These are phyloP conservation scores for Halenospora varia DNA, from an alignment of 495 filamentous ascomycete genomes.

Conservation along the genomic window DNA sequence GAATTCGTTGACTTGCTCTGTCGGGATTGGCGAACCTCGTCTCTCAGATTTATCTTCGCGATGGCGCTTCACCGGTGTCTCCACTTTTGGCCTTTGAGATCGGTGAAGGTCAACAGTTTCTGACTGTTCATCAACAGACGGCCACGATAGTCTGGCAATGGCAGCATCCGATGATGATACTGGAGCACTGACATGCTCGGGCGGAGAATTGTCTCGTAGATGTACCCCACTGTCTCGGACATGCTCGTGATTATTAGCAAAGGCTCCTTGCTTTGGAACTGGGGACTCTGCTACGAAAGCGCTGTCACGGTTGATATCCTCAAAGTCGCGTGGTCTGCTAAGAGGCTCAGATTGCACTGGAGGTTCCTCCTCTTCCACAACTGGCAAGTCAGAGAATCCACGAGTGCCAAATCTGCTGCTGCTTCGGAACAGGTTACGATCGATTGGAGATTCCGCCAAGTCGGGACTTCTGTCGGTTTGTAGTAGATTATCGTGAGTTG, in stretches of 20 bases:
- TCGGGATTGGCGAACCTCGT: background rate
- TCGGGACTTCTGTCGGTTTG: slow-evolving; percentile 1
- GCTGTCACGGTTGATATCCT: slow-evolving; percentile 46
- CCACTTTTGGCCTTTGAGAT: slow-evolving; percentile 14
- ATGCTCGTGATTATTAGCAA: slow-evolving; percentile 25
- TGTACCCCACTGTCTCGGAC: slow-evolving; percentile 51
- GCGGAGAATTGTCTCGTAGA: slow-evolving; percentile 32
- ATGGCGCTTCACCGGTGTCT: slow-evolving; percentile 1
- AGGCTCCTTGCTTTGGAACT: slow-evolving; percentile 24
- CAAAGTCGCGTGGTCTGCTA: slow-evolving; percentile 9
- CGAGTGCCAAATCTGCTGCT: slow-evolving; percentile 2
- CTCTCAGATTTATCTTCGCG: slow-evolving; percentile 2
- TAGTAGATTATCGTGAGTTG: background rate
- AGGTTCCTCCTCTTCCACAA: slow-evolving; percentile 26
- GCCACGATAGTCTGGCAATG: slow-evolving; percentile 46
- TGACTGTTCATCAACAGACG: slow-evolving; percentile 43
- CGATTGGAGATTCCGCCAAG: background rate
- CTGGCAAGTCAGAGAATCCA: slow-evolving; percentile 18
- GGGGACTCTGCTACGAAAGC: slow-evolving; percentile 41
- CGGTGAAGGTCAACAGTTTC: slow-evolving; percentile 25
- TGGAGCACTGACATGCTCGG: slow-evolving; percentile 4
- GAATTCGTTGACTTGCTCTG: slow-evolving; percentile 1
- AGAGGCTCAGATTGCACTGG: background rate
- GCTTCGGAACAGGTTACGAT: slow-evolving; percentile 4
- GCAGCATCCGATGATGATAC: slow-evolving; percentile 46